phyloP scores from a whole-genome alignment of 208 protist species.

The Leishmania arabica region DNA sequence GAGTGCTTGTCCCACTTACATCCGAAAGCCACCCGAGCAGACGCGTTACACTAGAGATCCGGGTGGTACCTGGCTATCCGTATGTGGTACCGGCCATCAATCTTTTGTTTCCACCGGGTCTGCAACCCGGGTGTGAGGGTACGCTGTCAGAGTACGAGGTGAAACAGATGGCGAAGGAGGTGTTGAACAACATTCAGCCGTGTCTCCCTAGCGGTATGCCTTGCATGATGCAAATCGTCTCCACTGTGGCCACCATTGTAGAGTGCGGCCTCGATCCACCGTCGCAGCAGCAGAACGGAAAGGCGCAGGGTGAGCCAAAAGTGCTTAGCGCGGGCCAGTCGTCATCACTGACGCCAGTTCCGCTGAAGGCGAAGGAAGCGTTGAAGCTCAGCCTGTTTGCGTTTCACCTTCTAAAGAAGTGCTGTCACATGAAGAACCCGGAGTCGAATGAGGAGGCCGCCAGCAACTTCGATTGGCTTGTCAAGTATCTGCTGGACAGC shows the following conservation, averaged over 20 bases:
- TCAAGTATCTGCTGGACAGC: slow-evolving; percentile 57
- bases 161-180: slow-evolving; percentile 45
- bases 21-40: slow-evolving; percentile 39
- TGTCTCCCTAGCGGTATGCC: slow-evolving; percentile 55
- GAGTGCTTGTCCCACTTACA: slow-evolving; percentile 48
- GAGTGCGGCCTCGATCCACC: slow-evolving; percentile 25
- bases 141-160: slow-evolving; percentile 45
- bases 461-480: slow-evolving; percentile 66
- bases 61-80: slow-evolving; percentile 65
- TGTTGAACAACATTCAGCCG: slow-evolving; percentile 57
- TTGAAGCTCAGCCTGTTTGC: slow-evolving; percentile 65
- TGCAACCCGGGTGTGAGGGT: slow-evolving; percentile 28
- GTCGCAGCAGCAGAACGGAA: slow-evolving; percentile 12
- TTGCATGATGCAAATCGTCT: slow-evolving; percentile 78
- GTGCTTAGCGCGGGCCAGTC: slow-evolving; percentile 18
- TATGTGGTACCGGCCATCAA: slow-evolving; percentile 61
- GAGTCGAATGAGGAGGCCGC: slow-evolving; percentile 76
- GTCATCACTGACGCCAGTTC: slow-evolving; percentile 54
- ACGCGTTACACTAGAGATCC: slow-evolving; percentile 55
- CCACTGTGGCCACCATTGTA: slow-evolving; percentile 50
- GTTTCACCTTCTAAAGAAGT: slow-evolving; percentile 77
- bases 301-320: slow-evolving; percentile 4
- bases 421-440: slow-evolving; percentile 76
- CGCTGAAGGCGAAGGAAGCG: slow-evolving; percentile 60
- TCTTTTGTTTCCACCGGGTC: slow-evolving; percentile 38